Evolutionary conservation across 2,329 filamentous ascomycete genomes (phyloP), one percentile per base, ranked within the genome.

Genomic region (Aspergillus novoparasiticus): DNA sequence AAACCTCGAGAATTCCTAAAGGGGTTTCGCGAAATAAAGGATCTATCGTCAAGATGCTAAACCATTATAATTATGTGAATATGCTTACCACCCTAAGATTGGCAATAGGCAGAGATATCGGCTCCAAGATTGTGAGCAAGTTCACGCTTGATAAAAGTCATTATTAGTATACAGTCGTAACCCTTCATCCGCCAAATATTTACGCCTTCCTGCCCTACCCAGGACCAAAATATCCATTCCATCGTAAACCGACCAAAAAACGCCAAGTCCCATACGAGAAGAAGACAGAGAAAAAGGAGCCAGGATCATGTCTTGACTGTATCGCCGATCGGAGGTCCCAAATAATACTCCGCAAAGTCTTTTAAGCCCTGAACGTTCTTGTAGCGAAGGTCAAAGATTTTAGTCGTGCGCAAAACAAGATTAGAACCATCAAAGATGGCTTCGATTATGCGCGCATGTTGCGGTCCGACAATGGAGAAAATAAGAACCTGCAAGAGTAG

Each of bases 371-470:
- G 34, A 2, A 39, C 14, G 34, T 59, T 48, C 36, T 59, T 64
- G 6, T 54, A 34, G 30, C 48, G 41, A 50, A 61, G 39, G 28
- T 64, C 58, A 21, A 41, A 64, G 26, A 61, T 19, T 12, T 36
- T 21, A 6, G 54, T 61, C 12, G 54, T 36, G 19, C 58, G 58
- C 30, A 64, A 12, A 23, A 51, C 54, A 6, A 64, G n/a, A 14
- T 34, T 46, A 6, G 19, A 43, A n/a, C 61, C 62, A 10, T 64
- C 30, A 10, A 58, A 54, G 30, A 55, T 58, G 6, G 58, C 58
- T 34, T 64, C 58, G 36, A 64, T 36, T 16, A 61, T 28, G 11
- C 62, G 46, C 36, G 58, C 58, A 58, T 64, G 58, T 48, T 58
- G 58, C 6, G 58, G 62, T 21, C 58, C 54, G 36, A 64, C 39